Base-by-base conservation (phyloP, 2,329 filamentous ascomycete genomes). In the Thielaviopsis punctulata region DNA sequence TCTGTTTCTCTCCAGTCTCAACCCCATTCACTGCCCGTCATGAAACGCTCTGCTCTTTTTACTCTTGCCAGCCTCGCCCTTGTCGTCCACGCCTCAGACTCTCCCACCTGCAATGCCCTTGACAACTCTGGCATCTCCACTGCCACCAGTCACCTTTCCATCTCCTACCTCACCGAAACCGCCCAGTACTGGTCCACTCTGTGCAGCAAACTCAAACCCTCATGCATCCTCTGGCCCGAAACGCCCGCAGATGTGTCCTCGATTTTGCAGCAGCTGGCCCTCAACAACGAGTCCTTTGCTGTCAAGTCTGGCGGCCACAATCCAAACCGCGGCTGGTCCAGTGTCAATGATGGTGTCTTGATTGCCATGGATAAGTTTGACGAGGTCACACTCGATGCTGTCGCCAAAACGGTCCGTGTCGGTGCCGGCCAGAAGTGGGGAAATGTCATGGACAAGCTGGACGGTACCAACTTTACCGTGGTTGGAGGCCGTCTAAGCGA, bases 401-500 rank as follows among this genome's bases (percentile, higher is more conserved):
- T 53, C 12, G 62, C 63, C 9, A 58, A 59, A 1, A 65, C 63
- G 1, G 66, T 68, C 5, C 64, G 61, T 15, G 61, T 75, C 13
- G 72, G 71, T 0, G 60, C 68, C 0, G 73, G 73, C 2, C 65
- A 66, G 23, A 62, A 65, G 4, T 76, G 73, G 73, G 55, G 53
- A 1, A 51, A 56, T 8, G 57, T 61, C 7, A 62, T 62, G 33
- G 56, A 56, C 22, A 45, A 53, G 9, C 49, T 64, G 10, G 58
- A 60, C 24, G 58, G 61, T 4, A 56, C 66, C 24, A 63, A 63
- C 1, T 58, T 71, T 13, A 62, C 65, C 1, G 69, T 70, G 2
- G 63, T 66, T 0, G 72, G 71, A 0, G 71, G 70, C 1, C 64
- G 73, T 15, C 63, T 65, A 12, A 61, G 65, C 0, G 57, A 60